These are phyloP conservation scores for Colletotrichum australisinense DNA, from an alignment of 2,329 filamentous ascomycete species.

Conservation along the genomic window DNA sequence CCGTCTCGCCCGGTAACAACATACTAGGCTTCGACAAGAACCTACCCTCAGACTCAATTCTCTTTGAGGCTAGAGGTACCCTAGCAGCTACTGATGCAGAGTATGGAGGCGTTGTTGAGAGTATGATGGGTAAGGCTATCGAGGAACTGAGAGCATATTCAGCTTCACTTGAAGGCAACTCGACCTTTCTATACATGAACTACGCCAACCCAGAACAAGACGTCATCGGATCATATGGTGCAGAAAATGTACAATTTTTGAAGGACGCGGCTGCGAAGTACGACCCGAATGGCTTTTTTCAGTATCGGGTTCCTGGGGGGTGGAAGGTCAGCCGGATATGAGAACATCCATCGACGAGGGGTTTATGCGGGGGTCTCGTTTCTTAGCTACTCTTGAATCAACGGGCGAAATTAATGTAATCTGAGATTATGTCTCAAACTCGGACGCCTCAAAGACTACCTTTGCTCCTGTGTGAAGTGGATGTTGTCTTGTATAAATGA, in stretches of 20 bases:
- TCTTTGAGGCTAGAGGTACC: slow-evolving; percentile 12
- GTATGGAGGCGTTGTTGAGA: slow-evolving; percentile 1
- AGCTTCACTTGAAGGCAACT: slow-evolving; percentile 11
- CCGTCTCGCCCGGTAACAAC: slow-evolving; percentile 17
- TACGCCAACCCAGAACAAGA: slow-evolving; percentile 25
- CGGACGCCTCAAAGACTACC: too few species aligned
- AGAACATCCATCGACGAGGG: too few species aligned
- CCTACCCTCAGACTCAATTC: slow-evolving; percentile 10
- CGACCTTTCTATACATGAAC: slow-evolving; percentile 26
- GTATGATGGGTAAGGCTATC: not conserved
- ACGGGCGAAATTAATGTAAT: too few species aligned
- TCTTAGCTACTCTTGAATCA: too few species aligned
- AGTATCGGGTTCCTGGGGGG: slow-evolving; percentile 10
- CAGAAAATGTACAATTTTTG: slow-evolving; percentile 14
- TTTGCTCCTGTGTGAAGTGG: too few species aligned
- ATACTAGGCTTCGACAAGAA: slow-evolving; percentile 18
- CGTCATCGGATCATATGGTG: slow-evolving; percentile 12
- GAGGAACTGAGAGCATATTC: slow-evolving; percentile 16
- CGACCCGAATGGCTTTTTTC: slow-evolving; percentile 42
- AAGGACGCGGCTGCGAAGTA: slow-evolving; percentile 19
- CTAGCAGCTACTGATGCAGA: not conserved
- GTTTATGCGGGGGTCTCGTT: too few species aligned
- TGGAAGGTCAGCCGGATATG: slow-evolving; percentile 10
- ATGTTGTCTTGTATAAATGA: too few species aligned
- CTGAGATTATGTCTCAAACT: too few species aligned